Evolutionary conservation across 306 rosid species (phyloP), one percentile per base, ranked within the genome.

Genomic region (Vachellia pachyceras): DNA sequence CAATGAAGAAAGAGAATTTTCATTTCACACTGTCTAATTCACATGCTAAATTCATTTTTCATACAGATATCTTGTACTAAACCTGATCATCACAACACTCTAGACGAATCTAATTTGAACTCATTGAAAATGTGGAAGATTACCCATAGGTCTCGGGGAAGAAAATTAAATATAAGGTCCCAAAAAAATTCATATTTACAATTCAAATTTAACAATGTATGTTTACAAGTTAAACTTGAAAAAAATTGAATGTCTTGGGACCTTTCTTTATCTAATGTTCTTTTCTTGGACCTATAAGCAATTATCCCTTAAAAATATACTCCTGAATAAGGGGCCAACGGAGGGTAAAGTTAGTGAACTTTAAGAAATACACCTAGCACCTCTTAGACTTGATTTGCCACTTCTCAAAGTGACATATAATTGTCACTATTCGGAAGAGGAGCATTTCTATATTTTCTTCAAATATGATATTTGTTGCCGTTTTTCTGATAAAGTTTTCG

Each of bases 401-500:
- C 60, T 36, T 42, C 40, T 12, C 23, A 57, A 20, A 60, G 84
- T 79, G 54, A 20, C 72, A 29, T 29, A 37, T 12, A 66, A 41
- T 49, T 73, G 41, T 46, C 49, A 68, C 42, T 52, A 55, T 80
- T 65, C 67, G 11, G 49, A 15, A 87, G 33, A 23, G 18, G 69
- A 45, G 74, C 37, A 65, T 52, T 70, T 41, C 50, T 25, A 35
- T 63, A 23, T 52, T 36, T 36, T 57, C 76, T 69, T 60, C 39
- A 35, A 44, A 81, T 75, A 50, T 69, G 49, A 71, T 82, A 68
- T 77, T 64, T 67, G 25, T 78, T 71, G 18, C 5, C 22, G 23
- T n/a, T 75, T 75, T 79, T 58, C 86, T 90, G 87, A 91, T 85
- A 7, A 86, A 77, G 68, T 82, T 87, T 77, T 85, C 47, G 83